A percentile compares a stretch with the other conserved stretches of the same genome.
These are phyloP conservation scores for Naumovozyma dairenensis DNA, from an alignment of 805 yeast species.

Conservation along the genomic window DNA sequence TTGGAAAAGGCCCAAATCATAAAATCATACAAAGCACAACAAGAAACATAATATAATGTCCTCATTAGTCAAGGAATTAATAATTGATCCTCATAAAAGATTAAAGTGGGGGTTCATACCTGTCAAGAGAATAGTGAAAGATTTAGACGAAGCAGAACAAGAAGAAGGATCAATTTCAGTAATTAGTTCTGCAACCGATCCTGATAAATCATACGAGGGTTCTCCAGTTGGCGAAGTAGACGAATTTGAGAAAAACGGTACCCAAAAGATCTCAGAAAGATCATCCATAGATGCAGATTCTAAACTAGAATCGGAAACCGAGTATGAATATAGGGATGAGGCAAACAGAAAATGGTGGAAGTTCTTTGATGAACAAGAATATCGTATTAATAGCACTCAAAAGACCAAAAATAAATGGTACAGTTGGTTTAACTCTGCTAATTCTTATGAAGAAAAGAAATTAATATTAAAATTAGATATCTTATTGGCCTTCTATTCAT, in stretches of 20 bases:
- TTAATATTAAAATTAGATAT: slow-evolving; percentile 42
- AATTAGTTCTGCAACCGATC: neutral
- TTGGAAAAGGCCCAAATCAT: too few species aligned
- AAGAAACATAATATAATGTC: slow-evolving; percentile 1
- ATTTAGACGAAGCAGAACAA: slow-evolving; percentile 7
- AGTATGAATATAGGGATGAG: slow-evolving; percentile 41
- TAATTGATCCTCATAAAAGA: slow-evolving; percentile 24
- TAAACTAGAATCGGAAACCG: too few species aligned
- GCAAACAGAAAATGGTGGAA: slow-evolving; percentile 46
- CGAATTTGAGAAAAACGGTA: neutral
- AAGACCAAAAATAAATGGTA: slow-evolving; percentile 34
- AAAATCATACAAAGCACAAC: too few species aligned
- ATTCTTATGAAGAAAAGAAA: slow-evolving; percentile 35
- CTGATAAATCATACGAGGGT: slow-evolving; percentile 1
- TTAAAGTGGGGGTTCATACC: slow-evolving; percentile 30
- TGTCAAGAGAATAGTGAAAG: slow-evolving; percentile 22
- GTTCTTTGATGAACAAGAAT: slow-evolving; percentile 55
- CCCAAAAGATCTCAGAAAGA: neutral
- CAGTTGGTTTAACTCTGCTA: slow-evolving; percentile 45
- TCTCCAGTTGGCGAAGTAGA: neutral
- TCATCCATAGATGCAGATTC: neutral
- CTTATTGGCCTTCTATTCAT: slow-evolving; percentile 41
- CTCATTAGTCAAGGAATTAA: slow-evolving; percentile 10
- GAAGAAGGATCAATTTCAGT: neutral
- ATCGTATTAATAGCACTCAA: slow-evolving; percentile 34